These are phyloP conservation scores for Lactarius sanguifluus DNA, from an alignment of 768 basidiomycete species.

Conservation along the genomic window DNA sequence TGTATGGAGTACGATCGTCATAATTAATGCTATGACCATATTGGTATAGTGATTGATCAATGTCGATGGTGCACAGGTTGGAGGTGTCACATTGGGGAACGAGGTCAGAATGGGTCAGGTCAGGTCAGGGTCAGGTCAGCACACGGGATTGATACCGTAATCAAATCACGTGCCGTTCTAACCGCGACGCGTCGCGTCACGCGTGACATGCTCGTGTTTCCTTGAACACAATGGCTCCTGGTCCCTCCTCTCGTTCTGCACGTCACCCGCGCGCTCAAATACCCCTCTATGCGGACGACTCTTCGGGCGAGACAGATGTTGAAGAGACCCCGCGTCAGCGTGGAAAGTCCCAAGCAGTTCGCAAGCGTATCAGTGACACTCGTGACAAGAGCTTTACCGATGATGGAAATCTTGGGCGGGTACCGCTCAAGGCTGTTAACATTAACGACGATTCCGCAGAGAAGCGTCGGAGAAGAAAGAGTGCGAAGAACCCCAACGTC, in stretches of 20 bases:
- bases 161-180: slow-evolving; percentile 11
- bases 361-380: slow-evolving; percentile 62
- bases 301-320: slow-evolving; percentile 37
- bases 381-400: slow-evolving; percentile 48
- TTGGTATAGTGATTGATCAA: slow-evolving; percentile 2
- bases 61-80: slow-evolving; percentile 15
- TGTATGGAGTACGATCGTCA: not conserved
- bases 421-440: slow-evolving; percentile 43
- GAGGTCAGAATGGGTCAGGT: not conserved
- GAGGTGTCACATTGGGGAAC: not conserved
- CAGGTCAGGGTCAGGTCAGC: too few relatives aligned
- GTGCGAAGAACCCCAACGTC: slow-evolving; percentile 56
- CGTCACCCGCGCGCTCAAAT: slow-evolving; percentile 22
- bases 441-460: slow-evolving; percentile 87
- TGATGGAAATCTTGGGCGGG: slow-evolving; percentile 37
- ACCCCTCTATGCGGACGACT: slow-evolving; percentile 27
- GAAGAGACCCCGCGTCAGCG: slow-evolving; percentile 32
- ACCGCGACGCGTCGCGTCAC: slow-evolving; percentile 29
- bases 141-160: too few relatives aligned
- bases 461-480: slow-evolving; percentile 79
- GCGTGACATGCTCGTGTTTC: slow-evolving; percentile 25
- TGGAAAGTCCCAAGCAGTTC: slow-evolving; percentile 17
- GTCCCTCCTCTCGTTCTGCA: slow-evolving; percentile 17
- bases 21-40: slow-evolving; percentile 10
- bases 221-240: slow-evolving; percentile 15